These are phyloP conservation scores for Botrytis hyacinthi DNA, from an alignment of 2,329 filamentous ascomycete species.

Conservation along the genomic window DNA sequence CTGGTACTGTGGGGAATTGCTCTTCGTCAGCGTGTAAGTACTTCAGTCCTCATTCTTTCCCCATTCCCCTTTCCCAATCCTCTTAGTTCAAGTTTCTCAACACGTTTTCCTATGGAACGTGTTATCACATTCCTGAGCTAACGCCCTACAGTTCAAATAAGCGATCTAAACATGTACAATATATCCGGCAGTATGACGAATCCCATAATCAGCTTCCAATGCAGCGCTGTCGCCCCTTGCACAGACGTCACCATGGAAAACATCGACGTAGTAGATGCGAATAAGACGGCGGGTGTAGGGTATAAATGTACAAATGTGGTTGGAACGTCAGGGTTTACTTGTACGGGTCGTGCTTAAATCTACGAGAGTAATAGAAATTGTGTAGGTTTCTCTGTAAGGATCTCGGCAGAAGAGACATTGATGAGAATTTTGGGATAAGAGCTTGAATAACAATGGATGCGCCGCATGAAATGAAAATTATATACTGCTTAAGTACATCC, in stretches of 20 bases:
- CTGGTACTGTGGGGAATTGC: slow-evolving; percentile 41
- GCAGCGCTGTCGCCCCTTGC: slow-evolving; percentile 13
- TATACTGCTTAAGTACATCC: background rate
- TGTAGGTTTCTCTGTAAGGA: background rate
- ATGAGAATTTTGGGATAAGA: background rate
- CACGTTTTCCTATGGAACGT: no score
- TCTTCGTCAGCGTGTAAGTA: slow-evolving; percentile 36
- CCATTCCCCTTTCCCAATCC: background rate
- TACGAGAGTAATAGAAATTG: background rate
- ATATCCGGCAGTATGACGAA: slow-evolving; percentile 13
- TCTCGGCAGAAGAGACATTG: no score
- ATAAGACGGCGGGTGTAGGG: background rate
- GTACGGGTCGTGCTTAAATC: background rate
- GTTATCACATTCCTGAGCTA: background rate
- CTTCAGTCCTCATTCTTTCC: background rate
- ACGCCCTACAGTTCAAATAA: background rate
- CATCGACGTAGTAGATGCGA: background rate
- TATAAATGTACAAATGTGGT: slow-evolving; percentile 18
- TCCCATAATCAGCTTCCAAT: slow-evolving; percentile 8
- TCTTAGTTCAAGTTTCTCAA: background rate
- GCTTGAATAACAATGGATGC: background rate
- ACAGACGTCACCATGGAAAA: slow-evolving; percentile 13
- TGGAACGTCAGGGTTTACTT: slow-evolving; percentile 7
- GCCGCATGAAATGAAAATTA: rapidly evolving
- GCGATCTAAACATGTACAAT: slow-evolving; percentile 8